phyloP scores from a whole-genome alignment of 495 filamentous ascomycete genomes.

The Melanomma pulvis-pyrius region DNA sequence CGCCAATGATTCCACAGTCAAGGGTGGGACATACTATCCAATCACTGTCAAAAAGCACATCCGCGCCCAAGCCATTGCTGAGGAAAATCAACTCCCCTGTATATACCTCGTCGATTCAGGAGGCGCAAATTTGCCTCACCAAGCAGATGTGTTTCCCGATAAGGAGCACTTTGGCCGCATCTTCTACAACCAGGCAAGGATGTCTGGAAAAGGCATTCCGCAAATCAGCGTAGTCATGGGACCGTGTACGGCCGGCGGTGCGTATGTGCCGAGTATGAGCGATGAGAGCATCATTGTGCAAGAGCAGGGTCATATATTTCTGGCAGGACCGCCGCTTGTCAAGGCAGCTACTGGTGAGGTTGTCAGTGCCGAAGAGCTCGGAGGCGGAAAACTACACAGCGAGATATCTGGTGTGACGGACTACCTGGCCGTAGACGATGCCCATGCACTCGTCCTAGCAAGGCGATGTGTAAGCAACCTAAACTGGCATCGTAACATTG shows the following conservation, averaged over 20 bases:
- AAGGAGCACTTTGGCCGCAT: slow-evolving; percentile 94
- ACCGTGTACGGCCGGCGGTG: slow-evolving; percentile 93
- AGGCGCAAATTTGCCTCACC: slow-evolving; percentile 93
- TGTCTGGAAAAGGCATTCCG: slow-evolving; percentile 81
- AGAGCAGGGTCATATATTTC: slow-evolving; percentile 93
- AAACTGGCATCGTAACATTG: slow-evolving; percentile 66
- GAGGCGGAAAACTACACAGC: slow-evolving; percentile 89
- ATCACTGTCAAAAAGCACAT: slow-evolving; percentile 98
- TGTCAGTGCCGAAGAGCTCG: slow-evolving; percentile 89
- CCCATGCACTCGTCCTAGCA: slow-evolving; percentile 86
- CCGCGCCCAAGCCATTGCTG: slow-evolving; percentile 85
- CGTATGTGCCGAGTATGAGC: slow-evolving; percentile 96
- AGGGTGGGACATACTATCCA: slow-evolving; percentile 98
- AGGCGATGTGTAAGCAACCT: slow-evolving; percentile 83
- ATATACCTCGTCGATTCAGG: slow-evolving; percentile 97
- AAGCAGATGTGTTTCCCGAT: slow-evolving; percentile 96
- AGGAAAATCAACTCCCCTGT: slow-evolving; percentile 84
- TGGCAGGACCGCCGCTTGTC: slow-evolving; percentile 92
- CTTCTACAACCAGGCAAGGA: slow-evolving; percentile 98
- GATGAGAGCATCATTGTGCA: slow-evolving; percentile 97
- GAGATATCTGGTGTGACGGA: slow-evolving; percentile 94
- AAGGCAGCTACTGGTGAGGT: slow-evolving; percentile 96
- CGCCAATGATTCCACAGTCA: slow-evolving; percentile 97
- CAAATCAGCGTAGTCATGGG: slow-evolving; percentile 98
- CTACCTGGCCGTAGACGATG: slow-evolving; percentile 92